Percentiles rank a stretch among this genome's conserved stretches.
phyloP scores from a whole-genome alignment of 768 basidiomycete species.

The Brasilioporus rufonigricans region DNA sequence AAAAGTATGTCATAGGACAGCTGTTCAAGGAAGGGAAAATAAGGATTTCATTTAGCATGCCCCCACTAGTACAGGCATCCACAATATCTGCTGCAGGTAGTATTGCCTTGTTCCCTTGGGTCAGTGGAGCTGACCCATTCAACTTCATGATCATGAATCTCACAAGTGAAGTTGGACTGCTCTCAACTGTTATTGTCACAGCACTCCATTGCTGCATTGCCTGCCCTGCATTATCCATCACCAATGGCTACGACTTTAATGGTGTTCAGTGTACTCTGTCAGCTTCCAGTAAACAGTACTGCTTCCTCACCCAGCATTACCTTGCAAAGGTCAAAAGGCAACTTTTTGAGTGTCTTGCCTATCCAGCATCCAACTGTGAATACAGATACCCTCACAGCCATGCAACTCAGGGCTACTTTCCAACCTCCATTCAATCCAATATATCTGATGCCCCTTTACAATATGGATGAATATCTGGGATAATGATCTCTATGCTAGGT shows the following conservation, averaged over 20 bases:
- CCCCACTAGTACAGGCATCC: not conserved
- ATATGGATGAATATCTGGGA: conserved; percentile 3
- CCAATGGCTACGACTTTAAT: conserved; percentile 9
- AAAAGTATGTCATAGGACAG: conserved; percentile 13
- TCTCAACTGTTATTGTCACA: not conserved
- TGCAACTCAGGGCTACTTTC: too few species aligned
- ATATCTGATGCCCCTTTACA: not conserved
- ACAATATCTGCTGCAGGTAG: not conserved
- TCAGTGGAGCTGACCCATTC: conserved; percentile 9
- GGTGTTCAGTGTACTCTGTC: not conserved
- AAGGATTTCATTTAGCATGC: not conserved
- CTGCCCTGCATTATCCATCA: conserved; percentile 5
- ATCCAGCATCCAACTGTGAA: too few species aligned
- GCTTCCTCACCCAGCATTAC: too few species aligned
- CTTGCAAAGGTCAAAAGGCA: too few species aligned
- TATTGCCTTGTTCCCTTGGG: not conserved
- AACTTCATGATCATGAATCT: conserved; percentile 16
- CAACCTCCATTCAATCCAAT: too few species aligned
- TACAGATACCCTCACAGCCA: too few species aligned
- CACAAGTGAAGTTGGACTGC: conserved; percentile 10
- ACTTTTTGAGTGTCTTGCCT: too few species aligned
- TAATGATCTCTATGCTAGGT: not conserved
- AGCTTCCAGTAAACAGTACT: not conserved
- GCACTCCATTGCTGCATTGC: conserved; percentile 2
- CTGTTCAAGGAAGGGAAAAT: conserved; percentile 10